Evolutionary conservation across 2,329 filamentous ascomycete genomes (phyloP).

Genomic region (Botryosphaeria dothidea): DNA sequence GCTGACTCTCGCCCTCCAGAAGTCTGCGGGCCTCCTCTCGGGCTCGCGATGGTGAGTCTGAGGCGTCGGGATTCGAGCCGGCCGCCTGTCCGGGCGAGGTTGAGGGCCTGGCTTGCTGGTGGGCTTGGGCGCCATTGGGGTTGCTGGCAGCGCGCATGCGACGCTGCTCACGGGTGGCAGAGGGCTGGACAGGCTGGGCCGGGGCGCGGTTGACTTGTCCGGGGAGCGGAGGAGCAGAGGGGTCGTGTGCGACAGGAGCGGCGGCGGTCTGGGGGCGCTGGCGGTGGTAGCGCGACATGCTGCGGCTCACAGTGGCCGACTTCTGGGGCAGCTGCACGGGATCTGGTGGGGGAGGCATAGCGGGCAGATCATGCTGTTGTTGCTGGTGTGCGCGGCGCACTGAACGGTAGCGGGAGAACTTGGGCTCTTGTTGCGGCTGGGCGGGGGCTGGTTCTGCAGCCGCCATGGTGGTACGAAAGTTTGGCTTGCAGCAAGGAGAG

Average conservation of each 20-base stretch:
- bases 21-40: conserved; percentile 35
- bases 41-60: conserved; percentile 23
- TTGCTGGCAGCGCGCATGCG: conserved; percentile 17
- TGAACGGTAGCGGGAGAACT: conserved; percentile 61
- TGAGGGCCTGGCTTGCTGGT: not conserved
- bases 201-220: not conserved
- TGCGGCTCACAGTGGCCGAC: conserved; percentile 31
- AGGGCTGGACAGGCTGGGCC: not conserved
- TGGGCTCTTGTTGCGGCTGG: conserved; percentile 30
- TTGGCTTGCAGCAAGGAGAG: conserved; percentile 22
- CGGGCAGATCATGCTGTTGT: conserved; percentile 28
- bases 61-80: not conserved
- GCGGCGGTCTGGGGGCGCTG: conserved; percentile 31
- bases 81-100: not conserved
- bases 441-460: conserved; percentile 28
- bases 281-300: conserved; percentile 44
- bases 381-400: conserved; percentile 50
- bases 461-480: conserved; percentile 23
- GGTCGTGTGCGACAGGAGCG: conserved; percentile 27
- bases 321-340: conserved; percentile 5
- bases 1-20: conserved; percentile 31
- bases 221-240: conserved; percentile 24
- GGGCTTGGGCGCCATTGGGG: not conserved
- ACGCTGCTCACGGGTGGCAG: not conserved
- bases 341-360: conserved; percentile 29